Base-by-base conservation (phyloP, 768 basidiomycete species). In the Agaricus sinodeliciosus region DNA sequence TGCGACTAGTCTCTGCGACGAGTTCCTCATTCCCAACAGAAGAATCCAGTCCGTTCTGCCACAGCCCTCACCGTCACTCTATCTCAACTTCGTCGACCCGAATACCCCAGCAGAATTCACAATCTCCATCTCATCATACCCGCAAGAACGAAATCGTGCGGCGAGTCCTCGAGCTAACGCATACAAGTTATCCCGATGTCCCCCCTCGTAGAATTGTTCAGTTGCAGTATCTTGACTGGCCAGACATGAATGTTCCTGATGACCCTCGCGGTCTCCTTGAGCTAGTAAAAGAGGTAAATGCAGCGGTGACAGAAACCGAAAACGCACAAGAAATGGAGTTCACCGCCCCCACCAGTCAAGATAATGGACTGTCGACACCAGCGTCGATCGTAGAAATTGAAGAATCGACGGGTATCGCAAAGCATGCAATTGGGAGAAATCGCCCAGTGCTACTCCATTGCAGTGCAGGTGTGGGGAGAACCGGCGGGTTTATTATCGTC, bases 151-250 rank as follows among this genome's bases (percentile, higher is more conserved):
- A 60, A 37, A 72, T 68, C 13, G 76, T 88, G 56, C 79, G 77
- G 56, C 75, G 86, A 49, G 76, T 77, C 9, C 90, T 97, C 61
- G 73, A 81, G 46, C 75, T 97, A 31, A 72, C 76, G 40, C 81
- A 93, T 59, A 68, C 68, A 1, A 73, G 72, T 26, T 80, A 84
- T 58, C 85, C 87, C 0, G 67, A 74, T 15, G 72, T 76, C 11
- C 74, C 78, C 2, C 73, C 84, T 2, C 75, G 91, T n/a, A 76
- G 69, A 53, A 75, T 98, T 13, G 77, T 85, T 0, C 95, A 98
- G 62, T 70, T 97, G 48, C 95, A 98, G 65, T 97, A 93, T 63
- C 76, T 94, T 36, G 86, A 87, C 36, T 98, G 95, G 95, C 92
- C 94, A 2, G 95, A 98, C 62, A 87, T 97, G 73, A 94, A 94